Evolutionary conservation across 805 yeast genomes (phyloP).

Genomic region (Lachancea nothofagi): DNA sequence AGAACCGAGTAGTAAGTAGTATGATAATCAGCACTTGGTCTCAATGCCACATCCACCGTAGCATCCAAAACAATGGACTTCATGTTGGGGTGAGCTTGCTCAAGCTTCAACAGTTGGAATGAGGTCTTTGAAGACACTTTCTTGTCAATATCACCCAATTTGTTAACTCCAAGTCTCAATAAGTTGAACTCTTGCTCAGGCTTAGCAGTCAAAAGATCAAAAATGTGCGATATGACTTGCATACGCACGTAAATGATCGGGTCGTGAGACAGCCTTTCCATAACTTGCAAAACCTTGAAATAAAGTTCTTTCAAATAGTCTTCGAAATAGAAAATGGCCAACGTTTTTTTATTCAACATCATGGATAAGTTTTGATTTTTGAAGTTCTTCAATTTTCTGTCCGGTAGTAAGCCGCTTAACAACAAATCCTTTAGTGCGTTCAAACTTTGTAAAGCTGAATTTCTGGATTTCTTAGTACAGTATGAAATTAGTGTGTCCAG

Average conservation of each 20-base stretch:
- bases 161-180: constrained; percentile 82
- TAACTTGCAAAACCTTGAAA: constrained; percentile 66
- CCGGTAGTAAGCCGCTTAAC: constrained; percentile 76
- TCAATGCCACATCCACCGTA: constrained; percentile 73
- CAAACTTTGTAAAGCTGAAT: constrained; percentile 85
- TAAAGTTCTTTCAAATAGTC: constrained; percentile 76
- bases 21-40: constrained; percentile 74
- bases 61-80: constrained; percentile 72
- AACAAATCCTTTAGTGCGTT: constrained; percentile 87
- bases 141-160: constrained; percentile 87
- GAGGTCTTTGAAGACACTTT: constrained; percentile 89
- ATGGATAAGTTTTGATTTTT: constrained; percentile 58
- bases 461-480: constrained; percentile 88
- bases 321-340: constrained; percentile 79
- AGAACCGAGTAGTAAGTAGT: constrained; percentile 82
- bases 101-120: constrained; percentile 66
- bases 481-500: constrained; percentile 70
- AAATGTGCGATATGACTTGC: constrained; percentile 68
- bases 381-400: constrained; percentile 74
- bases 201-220: constrained; percentile 72
- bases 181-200: constrained; percentile 97
- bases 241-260: constrained; percentile 83
- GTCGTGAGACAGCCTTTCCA: constrained; percentile 84
- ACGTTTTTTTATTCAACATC: constrained; percentile 45
- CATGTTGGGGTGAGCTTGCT: constrained; percentile 96